Conservation (phyloP, 306 rosid species). For the Canavalia ensiformis region DNA sequence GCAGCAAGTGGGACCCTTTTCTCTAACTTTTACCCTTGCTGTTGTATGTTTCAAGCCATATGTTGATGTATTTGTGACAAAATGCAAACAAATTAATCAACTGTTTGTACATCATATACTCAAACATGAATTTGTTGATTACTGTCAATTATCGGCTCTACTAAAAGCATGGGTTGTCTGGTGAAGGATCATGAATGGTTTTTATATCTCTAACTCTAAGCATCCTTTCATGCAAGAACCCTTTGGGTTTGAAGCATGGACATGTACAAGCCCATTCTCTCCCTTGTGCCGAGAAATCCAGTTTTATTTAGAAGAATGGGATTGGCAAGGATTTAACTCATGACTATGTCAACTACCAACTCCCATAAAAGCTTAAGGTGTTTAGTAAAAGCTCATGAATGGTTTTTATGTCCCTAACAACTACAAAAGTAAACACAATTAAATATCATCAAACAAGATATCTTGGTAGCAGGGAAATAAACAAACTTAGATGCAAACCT, state of each 20-base stretch:
- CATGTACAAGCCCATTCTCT: neutral
- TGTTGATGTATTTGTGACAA: too few relatives aligned
- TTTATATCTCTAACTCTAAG: neutral
- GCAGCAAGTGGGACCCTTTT: too few relatives aligned
- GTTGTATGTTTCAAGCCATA: too few relatives aligned
- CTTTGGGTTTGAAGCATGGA: neutral
- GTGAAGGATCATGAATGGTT: neutral
- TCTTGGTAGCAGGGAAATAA: neutral
- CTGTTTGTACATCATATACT: too few relatives aligned
- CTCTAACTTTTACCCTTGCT: too few relatives aligned
- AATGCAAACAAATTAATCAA: too few relatives aligned
- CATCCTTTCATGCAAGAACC: neutral
- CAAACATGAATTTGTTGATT: too few relatives aligned
- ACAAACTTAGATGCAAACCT: neutral
- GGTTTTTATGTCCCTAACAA: neutral
- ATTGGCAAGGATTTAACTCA: neutral
- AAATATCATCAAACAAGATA: neutral
- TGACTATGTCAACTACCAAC: neutral
- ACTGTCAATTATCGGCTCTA: too few relatives aligned
- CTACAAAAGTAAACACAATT: neutral
- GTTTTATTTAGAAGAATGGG: neutral
- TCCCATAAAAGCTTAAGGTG: neutral
- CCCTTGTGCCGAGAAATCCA: neutral
- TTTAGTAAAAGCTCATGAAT: neutral
- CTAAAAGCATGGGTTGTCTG: neutral